phyloP scores from a whole-genome alignment of 148 eudicot genomes.

The Rhododendron williamsianum region DNA sequence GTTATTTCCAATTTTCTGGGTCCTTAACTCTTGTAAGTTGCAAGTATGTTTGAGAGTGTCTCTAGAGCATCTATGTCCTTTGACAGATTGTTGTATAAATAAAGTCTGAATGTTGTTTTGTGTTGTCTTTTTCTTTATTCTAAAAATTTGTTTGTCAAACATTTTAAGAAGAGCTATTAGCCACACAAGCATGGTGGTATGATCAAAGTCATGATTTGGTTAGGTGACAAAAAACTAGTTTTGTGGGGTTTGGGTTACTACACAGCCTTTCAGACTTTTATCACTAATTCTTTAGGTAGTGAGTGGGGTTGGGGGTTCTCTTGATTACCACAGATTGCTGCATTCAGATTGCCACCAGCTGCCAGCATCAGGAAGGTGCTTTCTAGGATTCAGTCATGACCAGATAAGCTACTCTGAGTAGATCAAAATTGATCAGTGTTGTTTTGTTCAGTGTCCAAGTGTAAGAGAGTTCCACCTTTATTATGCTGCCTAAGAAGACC shows the following conservation, averaged over 20 bases:
- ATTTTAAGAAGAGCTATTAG: not conserved
- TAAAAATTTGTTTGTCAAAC: not conserved
- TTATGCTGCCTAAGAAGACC: too few species aligned
- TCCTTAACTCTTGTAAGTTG: too few species aligned
- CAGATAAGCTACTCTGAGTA: too few species aligned
- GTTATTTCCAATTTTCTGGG: too few species aligned
- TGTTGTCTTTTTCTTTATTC: not conserved
- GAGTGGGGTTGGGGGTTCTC: not conserved
- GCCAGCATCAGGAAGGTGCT: not conserved
- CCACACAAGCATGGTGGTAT: not conserved
- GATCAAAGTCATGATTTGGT: not conserved
- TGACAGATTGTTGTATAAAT: not conserved
- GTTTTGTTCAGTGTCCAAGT: too few species aligned
- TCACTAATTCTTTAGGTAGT: not conserved
- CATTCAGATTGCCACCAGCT: not conserved
- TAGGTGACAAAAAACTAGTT: not conserved
- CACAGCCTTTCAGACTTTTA: not conserved
- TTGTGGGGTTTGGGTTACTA: not conserved
- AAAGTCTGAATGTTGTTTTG: not conserved
- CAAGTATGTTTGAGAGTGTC: not conserved
- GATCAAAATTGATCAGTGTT: too few species aligned
- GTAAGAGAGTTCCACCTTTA: too few species aligned
- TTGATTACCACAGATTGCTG: not conserved
- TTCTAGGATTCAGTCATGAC: too few species aligned
- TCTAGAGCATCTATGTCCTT: not conserved